Evolutionary conservation across 495 filamentous ascomycete species (phyloP).

Genomic region (Aspergillus ostianus): DNA sequence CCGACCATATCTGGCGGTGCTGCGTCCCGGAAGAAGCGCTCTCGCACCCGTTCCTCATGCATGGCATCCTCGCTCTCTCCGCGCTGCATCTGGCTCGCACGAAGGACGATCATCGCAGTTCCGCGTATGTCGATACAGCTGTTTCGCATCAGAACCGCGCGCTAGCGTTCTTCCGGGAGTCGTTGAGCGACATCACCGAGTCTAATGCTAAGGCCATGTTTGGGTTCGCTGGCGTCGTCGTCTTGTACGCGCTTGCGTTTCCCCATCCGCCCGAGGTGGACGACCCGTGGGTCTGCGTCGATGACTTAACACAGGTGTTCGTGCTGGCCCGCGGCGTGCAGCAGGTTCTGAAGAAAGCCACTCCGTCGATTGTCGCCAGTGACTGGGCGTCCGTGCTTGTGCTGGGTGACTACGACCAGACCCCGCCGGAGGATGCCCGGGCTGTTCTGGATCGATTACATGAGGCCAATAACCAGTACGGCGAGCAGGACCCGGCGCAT

Average conservation of each 20-base stretch:
- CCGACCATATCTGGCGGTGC: slow-evolving; percentile 42
- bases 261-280: slow-evolving; percentile 36
- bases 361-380: slow-evolving; percentile 26
- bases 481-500: slow-evolving; percentile 29
- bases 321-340: slow-evolving; percentile 45
- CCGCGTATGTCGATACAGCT: slow-evolving; percentile 37
- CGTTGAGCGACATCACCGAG: slow-evolving; percentile 40
- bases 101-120: slow-evolving; percentile 21
- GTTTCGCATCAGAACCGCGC: slow-evolving; percentile 49
- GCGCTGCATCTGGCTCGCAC: slow-evolving; percentile 46
- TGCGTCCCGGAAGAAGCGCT: slow-evolving; percentile 46
- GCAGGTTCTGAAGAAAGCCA: slow-evolving; percentile 36
- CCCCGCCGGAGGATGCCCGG: slow-evolving; percentile 22
- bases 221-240: slow-evolving; percentile 48
- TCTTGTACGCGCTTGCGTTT: slow-evolving; percentile 51
- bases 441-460: slow-evolving; percentile 24
- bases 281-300: slow-evolving; percentile 36
- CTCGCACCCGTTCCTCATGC: slow-evolving; percentile 49
- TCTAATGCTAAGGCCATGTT: slow-evolving; percentile 51
- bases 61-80: slow-evolving; percentile 50
- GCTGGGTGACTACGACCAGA: slow-evolving; percentile 24
- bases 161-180: slow-evolving; percentile 43
- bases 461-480: slow-evolving; percentile 29
- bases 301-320: slow-evolving; percentile 44
- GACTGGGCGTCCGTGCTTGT: slow-evolving; percentile 31